Conservation (phyloP, 2,329 filamentous ascomycete species). For the Diaporthe ampelina region DNA sequence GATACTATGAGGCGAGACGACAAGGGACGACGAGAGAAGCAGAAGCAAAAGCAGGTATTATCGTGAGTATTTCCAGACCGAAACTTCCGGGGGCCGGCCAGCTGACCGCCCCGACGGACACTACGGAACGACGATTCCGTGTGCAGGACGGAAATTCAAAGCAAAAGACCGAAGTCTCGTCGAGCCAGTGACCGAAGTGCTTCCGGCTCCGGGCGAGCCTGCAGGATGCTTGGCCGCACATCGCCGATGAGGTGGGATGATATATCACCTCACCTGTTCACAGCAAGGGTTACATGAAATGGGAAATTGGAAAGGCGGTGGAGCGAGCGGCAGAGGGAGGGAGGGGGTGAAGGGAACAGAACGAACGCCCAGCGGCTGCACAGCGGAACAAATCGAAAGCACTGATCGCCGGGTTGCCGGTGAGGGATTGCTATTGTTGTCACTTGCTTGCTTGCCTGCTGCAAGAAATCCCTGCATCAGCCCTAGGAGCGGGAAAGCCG, state of each 20-base stretch:
- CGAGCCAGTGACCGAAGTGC: slow-evolving; percentile 18
- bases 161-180: slow-evolving; percentile 22
- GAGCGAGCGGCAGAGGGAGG: not conserved
- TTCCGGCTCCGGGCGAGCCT: slow-evolving; percentile 15
- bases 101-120: not conserved
- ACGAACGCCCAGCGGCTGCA: not conserved
- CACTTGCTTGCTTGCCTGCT: not conserved
- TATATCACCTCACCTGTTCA: slow-evolving; percentile 12
- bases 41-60: not conserved
- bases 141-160: not conserved
- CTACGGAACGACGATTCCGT: not conserved
- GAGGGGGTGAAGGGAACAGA: not conserved
- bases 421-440: slow-evolving; percentile 1
- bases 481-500: slow-evolving; percentile 31
- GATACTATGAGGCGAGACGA: not conserved
- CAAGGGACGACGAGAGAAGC: not conserved
- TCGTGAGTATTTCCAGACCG: not conserved
- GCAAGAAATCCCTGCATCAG: slow-evolving; percentile 17
- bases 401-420: not conserved
- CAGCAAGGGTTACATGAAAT: not conserved
- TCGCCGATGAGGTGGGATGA: slow-evolving; percentile 26
- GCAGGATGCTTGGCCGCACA: slow-evolving; percentile 1
- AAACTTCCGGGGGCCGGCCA: slow-evolving; percentile 11
- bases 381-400: not conserved
- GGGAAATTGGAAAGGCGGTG: slow-evolving; percentile 5